phyloP scores from a whole-genome alignment of 2,329 filamentous ascomycete species.

The Thelonectria rubi region DNA sequence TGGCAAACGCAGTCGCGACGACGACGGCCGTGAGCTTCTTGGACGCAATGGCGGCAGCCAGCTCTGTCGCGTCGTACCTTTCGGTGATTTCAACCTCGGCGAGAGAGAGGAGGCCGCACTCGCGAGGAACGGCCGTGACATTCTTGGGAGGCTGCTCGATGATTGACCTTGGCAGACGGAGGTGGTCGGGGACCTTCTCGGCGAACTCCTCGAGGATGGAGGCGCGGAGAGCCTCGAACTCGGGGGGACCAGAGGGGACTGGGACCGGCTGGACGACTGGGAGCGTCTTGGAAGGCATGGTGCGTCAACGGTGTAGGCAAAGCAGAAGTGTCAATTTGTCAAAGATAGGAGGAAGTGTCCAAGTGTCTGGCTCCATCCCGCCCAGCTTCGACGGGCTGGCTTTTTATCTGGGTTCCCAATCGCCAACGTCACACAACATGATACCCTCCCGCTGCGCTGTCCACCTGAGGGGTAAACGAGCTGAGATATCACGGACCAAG shows the following conservation, averaged over 20 bases:
- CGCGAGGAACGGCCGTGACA: background rate
- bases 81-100: slow-evolving; percentile 19
- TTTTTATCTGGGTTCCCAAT: background rate
- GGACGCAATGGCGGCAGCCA: background rate
- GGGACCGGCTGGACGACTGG: background rate
- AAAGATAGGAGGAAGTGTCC: background rate
- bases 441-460: background rate
- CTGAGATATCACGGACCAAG: background rate
- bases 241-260: background rate
- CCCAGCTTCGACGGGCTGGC: background rate
- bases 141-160: slow-evolving; percentile 1
- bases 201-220: slow-evolving; percentile 15
- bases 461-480: background rate
- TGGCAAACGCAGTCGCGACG: slow-evolving; percentile 41
- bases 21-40: slow-evolving; percentile 35
- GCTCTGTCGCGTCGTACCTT: slow-evolving; percentile 1
- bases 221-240: background rate
- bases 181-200: slow-evolving; percentile 4
- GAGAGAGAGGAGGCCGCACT: slow-evolving; percentile 2
- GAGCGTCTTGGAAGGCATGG: slow-evolving; percentile 4
- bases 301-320: background rate
- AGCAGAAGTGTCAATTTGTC: background rate
- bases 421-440: background rate
- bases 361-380: too few relatives aligned
- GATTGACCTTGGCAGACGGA: background rate